These are phyloP conservation scores for Calycina marina DNA, from an alignment of 2,329 filamentous ascomycete species.

Conservation along the genomic window DNA sequence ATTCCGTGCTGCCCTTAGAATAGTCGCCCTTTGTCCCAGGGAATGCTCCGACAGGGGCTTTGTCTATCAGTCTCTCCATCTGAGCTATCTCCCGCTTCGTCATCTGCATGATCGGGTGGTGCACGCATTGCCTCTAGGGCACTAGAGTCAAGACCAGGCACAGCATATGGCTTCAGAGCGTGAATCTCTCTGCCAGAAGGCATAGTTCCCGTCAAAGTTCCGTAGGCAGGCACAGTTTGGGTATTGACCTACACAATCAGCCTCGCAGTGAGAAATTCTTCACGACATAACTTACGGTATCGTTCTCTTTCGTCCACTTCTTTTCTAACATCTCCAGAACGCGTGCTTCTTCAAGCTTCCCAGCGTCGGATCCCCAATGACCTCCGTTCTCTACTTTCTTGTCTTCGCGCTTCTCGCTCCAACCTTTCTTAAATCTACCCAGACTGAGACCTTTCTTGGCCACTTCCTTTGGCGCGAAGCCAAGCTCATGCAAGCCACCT, in stretches of 20 bases:
- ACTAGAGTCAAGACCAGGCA: conserved; percentile 49
- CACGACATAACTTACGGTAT: conserved; percentile 51
- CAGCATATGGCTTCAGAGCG: conserved; percentile 49
- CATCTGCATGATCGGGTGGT: conserved; percentile 32
- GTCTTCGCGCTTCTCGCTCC: conserved; percentile 67
- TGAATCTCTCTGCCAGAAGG: conserved; percentile 84
- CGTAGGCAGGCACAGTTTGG: conserved; percentile 57
- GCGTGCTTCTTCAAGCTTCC: conserved; percentile 68
- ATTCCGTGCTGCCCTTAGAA: conserved; percentile 15
- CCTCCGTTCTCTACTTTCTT: conserved; percentile 58
- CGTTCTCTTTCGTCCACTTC: conserved; percentile 89
- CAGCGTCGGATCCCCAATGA: conserved; percentile 70
- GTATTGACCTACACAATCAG: conserved; percentile 51
- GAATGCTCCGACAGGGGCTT: conserved; percentile 33
- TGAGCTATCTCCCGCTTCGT: conserved; percentile 30
- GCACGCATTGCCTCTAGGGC: conserved; percentile 47
- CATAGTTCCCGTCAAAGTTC: conserved; percentile 60
- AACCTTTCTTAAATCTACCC: conserved; percentile 55
- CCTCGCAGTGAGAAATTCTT: not conserved
- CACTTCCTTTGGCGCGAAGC: conserved; percentile 41
- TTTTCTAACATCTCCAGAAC: conserved; percentile 75
- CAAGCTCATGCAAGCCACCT: conserved; percentile 63
- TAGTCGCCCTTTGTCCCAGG: conserved; percentile 32
- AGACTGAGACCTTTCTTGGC: conserved; percentile 35
- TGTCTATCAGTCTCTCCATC: conserved; percentile 10